These are phyloP conservation scores for Sarocladiaceae sp. DNA, from an alignment of 2,329 filamentous ascomycete species.

Conservation along the genomic window DNA sequence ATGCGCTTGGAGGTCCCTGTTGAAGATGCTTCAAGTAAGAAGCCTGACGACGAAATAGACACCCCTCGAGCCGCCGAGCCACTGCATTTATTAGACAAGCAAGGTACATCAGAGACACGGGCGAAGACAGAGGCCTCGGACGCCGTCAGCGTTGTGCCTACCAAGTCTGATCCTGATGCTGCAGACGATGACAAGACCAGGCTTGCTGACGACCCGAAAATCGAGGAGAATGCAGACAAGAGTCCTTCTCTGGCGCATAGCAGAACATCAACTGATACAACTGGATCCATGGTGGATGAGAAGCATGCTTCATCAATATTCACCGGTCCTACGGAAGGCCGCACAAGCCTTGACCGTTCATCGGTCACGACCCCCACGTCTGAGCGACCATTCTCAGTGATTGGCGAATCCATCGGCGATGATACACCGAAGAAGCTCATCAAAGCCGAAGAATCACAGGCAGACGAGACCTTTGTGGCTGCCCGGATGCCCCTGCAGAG, in stretches of 20 bases:
- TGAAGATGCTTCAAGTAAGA: background rate
- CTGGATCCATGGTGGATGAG: constrained; percentile 19
- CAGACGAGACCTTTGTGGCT: background rate
- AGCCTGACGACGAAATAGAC: background rate
- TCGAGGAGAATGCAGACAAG: background rate
- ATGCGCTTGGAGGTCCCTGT: background rate
- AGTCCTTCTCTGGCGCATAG: background rate
- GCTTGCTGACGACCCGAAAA: background rate
- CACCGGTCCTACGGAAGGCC: constrained; percentile 31
- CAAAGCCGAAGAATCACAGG: constrained; percentile 16
- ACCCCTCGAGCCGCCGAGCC: background rate
- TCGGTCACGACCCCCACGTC: constrained; percentile 34
- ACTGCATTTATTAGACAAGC: background rate
- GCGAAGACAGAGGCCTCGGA: too few relatives aligned
- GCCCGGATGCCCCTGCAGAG: background rate
- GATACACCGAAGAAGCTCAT: constrained; percentile 25
- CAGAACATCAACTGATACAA: constrained; percentile 4
- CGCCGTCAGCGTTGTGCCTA: too few relatives aligned
- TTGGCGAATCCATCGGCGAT: constrained; percentile 25
- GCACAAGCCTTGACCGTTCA: constrained; percentile 32
- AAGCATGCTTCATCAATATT: constrained; percentile 34
- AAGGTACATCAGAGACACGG: background rate
- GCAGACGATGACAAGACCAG: background rate
- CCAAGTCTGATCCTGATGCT: too few relatives aligned
- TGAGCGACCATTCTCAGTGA: constrained; percentile 28